Percentiles rank a stretch among this genome's conserved stretches.
phyloP scores from a whole-genome alignment of 495 filamentous ascomycete genomes.

The Friedmanniomyces endolithicus region DNA sequence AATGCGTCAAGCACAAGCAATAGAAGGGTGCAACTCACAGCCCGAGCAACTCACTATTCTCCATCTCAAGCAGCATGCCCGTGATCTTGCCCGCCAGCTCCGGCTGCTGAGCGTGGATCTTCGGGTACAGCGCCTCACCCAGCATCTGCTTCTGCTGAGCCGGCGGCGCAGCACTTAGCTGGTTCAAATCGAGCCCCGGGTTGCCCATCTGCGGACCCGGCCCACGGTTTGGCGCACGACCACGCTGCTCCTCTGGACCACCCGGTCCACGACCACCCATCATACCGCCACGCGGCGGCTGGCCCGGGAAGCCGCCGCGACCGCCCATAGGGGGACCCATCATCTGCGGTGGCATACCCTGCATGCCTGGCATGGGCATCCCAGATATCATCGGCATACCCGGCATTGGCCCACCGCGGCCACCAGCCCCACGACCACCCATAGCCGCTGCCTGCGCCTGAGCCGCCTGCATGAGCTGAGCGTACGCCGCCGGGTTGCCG shows the following conservation, averaged over 20 bases:
- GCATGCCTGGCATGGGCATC: constrained; percentile 58
- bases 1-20: constrained; percentile 20
- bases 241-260: constrained; percentile 26
- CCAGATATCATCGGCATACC: constrained; percentile 47
- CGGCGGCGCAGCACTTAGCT: constrained; percentile 44
- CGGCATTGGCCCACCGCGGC: constrained; percentile 58
- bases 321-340: constrained; percentile 41
- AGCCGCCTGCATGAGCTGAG: constrained; percentile 29
- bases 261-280: constrained; percentile 27
- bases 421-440: constrained; percentile 55
- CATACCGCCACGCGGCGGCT: constrained; percentile 37
- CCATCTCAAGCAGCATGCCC: constrained; percentile 99
- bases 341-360: constrained; percentile 49
- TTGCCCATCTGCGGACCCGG: constrained; percentile 19
- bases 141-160: constrained; percentile 93
- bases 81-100: constrained; percentile 98
- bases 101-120: constrained; percentile 86
- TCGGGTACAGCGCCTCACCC: constrained; percentile 93
- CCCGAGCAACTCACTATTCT: constrained; percentile 79
- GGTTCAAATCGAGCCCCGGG: constrained; percentile 30
- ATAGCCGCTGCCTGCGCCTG: constrained; percentile 51
- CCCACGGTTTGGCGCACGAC: constrained; percentile 17
- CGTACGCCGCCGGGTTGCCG: constrained; percentile 28
- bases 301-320: constrained; percentile 42
- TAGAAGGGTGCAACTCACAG: constrained; percentile 52